A percentile compares a stretch with the other conserved stretches of the same genome.
phyloP scores from a whole-genome alignment of 2,329 filamentous ascomycete genomes.

The Xylariaceae sp. region DNA sequence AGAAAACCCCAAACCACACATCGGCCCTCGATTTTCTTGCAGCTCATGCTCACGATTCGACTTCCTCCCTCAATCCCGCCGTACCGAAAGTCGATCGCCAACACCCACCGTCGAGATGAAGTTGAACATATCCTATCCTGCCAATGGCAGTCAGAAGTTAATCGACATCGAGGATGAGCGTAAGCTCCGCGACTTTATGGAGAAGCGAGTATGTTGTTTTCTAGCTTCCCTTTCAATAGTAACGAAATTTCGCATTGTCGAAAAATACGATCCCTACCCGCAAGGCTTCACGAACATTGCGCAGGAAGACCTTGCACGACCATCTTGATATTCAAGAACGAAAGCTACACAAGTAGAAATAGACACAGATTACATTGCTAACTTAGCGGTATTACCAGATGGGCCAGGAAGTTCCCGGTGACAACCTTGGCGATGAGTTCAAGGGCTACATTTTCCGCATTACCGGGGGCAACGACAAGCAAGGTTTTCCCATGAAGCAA shows the following conservation, averaged over 20 bases:
- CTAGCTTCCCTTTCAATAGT: conserved; percentile 22
- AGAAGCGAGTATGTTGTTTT: conserved; percentile 77
- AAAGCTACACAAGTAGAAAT: not conserved
- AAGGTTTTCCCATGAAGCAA: conserved; percentile 99
- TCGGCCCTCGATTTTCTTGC: conserved; percentile 31
- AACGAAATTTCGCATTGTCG: conserved; percentile 19
- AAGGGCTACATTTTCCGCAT: conserved; percentile 99
- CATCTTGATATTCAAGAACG: conserved; percentile 12
- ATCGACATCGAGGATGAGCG: conserved; percentile 99
- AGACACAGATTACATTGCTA: conserved; percentile 38
- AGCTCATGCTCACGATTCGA: conserved; percentile 36
- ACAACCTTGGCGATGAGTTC: conserved; percentile 98
- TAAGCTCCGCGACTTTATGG: conserved; percentile 98
- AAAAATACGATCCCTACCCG: conserved; percentile 1
- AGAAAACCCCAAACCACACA: conserved; percentile 37
- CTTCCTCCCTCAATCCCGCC: conserved; percentile 39
- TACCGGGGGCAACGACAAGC: conserved; percentile 99
- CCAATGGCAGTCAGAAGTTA: conserved; percentile 99
- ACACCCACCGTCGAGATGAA: conserved; percentile 68
- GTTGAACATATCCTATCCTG: conserved; percentile 83
- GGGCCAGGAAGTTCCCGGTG: conserved; percentile 90
- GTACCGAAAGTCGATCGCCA: conserved; percentile 41
- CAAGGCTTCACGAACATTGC: conserved; percentile 42
- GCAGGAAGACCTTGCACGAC: conserved; percentile 6
- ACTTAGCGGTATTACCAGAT: conserved; percentile 59